Conservation (phyloP, 2,329 filamentous ascomycete genomes). For the Pseudogymnoascus sp. region DNA sequence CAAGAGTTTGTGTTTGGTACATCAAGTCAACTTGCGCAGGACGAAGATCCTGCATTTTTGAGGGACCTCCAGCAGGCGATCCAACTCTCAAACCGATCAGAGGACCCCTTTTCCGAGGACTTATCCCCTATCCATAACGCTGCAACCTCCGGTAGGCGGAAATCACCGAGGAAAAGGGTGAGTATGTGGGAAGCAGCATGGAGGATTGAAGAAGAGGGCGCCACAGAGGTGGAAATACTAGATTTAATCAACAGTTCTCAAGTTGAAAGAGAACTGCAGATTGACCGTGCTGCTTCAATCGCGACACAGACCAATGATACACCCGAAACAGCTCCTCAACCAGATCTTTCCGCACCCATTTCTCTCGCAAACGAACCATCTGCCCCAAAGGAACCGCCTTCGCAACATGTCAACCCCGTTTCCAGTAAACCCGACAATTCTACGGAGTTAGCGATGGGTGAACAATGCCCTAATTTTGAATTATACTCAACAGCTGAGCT, state of each 20-base stretch:
- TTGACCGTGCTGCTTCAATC: not conserved
- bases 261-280: not conserved
- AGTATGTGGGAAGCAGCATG: slow-evolving; percentile 67
- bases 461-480: slow-evolving; percentile 49
- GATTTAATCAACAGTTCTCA: slow-evolving; percentile 43
- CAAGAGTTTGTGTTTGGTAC: slow-evolving; percentile 83
- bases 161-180: slow-evolving; percentile 16
- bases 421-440: not conserved
- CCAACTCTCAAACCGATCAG: slow-evolving; percentile 47
- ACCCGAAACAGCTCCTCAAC: not conserved
- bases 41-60: slow-evolving; percentile 63
- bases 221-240: slow-evolving; percentile 58
- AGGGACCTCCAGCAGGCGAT: slow-evolving; percentile 58
- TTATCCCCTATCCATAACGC: not conserved
- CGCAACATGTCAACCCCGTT: not conserved
- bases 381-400: not conserved
- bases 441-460: not conserved
- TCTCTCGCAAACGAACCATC: not conserved
- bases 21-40: slow-evolving; percentile 71
- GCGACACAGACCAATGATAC: not conserved
- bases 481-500: slow-evolving; percentile 58
- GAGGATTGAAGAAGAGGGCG: slow-evolving; percentile 56
- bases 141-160: not conserved
- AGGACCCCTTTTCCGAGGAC: slow-evolving; percentile 23
- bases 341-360: not conserved